phyloP scores from a whole-genome alignment of 1,284 basidiomycete species.

The Inonotus obliquus region DNA sequence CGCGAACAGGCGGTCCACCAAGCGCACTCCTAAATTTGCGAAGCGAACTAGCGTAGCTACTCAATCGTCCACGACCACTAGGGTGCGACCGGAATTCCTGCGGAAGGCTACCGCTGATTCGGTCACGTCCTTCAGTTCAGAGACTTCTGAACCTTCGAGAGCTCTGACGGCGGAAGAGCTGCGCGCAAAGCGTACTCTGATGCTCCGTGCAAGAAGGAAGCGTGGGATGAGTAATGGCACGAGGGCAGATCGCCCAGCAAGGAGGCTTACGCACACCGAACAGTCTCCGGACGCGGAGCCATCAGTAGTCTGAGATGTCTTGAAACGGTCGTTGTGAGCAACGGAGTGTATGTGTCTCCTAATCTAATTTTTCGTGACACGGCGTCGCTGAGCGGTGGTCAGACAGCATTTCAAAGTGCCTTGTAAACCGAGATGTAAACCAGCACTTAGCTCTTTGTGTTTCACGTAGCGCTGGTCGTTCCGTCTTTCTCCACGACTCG shows the following conservation, averaged over 20 bases:
- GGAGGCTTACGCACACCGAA: background rate
- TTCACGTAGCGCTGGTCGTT: background rate
- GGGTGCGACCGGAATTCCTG: constrained; percentile 15
- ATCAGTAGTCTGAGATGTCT: background rate
- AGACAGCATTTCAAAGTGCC: constrained; percentile 1
- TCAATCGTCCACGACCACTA: background rate
- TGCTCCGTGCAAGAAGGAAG: constrained; percentile 15
- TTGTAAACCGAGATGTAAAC: background rate
- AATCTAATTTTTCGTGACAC: background rate
- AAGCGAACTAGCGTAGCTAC: background rate
- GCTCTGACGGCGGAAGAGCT: constrained; percentile 15
- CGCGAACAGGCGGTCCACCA: background rate
- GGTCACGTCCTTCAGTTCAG: constrained; percentile 14
- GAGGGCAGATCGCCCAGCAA: background rate
- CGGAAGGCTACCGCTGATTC: constrained; percentile 1
- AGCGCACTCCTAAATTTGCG: background rate
- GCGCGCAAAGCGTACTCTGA: constrained; percentile 13
- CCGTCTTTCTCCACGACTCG: background rate
- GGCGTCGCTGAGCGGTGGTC: background rate
- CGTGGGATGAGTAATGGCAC: constrained; percentile 1
- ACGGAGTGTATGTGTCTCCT: background rate
- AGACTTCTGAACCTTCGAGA: constrained; percentile 8
- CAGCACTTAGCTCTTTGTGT: background rate
- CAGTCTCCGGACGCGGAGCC: background rate
- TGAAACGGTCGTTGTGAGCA: background rate